Percentiles rank a stretch among this genome's conserved stretches.
Evolutionary conservation across 2,329 filamentous ascomycete species (phyloP).

Genomic region (Cadophora gregata): DNA sequence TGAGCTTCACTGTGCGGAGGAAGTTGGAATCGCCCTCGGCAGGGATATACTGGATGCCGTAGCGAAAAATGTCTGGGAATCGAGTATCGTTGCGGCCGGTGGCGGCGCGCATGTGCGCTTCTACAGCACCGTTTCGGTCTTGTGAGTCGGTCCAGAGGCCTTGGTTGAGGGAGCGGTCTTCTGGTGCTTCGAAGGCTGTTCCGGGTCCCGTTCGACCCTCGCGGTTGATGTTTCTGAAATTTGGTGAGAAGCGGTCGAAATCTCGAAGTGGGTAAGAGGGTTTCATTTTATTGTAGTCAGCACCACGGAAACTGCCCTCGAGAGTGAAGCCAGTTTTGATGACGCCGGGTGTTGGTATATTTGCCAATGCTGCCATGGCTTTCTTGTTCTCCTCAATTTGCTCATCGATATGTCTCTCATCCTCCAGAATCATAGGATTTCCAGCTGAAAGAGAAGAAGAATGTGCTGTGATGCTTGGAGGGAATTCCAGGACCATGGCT

Average conservation of each 20-base stretch:
- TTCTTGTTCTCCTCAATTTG: slow-evolving; percentile 25
- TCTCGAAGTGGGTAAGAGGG: background rate
- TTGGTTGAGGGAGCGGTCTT: slow-evolving; percentile 8
- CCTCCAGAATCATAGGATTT: background rate
- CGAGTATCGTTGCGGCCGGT: slow-evolving; percentile 4
- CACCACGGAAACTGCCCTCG: slow-evolving; percentile 26
- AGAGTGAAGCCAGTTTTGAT: slow-evolving; percentile 34
- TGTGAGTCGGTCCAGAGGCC: slow-evolving; percentile 25
- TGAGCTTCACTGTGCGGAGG: slow-evolving; percentile 35
- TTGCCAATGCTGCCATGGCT: slow-evolving; percentile 27
- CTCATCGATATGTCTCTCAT: slow-evolving; percentile 25
- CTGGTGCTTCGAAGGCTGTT: background rate
- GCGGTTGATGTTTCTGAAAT: background rate
- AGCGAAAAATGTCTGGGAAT: slow-evolving; percentile 36
- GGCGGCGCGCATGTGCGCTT: slow-evolving; percentile 17
- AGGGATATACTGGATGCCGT: slow-evolving; percentile 37
- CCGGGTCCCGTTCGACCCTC: background rate
- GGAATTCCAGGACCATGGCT: background rate
- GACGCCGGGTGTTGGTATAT: slow-evolving; percentile 30
- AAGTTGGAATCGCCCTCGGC: slow-evolving; percentile 28
- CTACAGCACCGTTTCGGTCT: slow-evolving; percentile 26
- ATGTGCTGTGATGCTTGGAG: background rate
- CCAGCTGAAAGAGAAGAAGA: background rate
- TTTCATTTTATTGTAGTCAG: slow-evolving; percentile 28
- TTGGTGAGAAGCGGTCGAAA: background rate